A percentile compares a stretch with the other conserved stretches of the same genome.
These are phyloP conservation scores for Lipomyces japonicus DNA, from an alignment of 805 yeast genomes.

Conservation along the genomic window DNA sequence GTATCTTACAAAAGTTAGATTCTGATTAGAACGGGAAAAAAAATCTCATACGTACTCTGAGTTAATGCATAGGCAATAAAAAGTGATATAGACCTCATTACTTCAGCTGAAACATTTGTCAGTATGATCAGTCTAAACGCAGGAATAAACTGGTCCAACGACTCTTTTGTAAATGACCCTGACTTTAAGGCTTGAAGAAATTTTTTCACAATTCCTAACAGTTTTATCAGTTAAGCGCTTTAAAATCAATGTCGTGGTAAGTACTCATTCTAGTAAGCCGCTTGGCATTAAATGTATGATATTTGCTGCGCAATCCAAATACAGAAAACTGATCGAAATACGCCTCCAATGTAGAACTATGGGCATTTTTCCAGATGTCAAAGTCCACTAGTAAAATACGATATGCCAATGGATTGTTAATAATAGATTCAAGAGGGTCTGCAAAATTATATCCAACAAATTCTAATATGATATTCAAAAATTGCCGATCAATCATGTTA, in stretches of 20 bases:
- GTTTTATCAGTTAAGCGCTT: slow-evolving; percentile 8
- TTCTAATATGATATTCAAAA: slow-evolving; percentile 48
- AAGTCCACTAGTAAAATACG: slow-evolving; percentile 58
- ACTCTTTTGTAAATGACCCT: slow-evolving; percentile 40
- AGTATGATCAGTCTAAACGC: slow-evolving; percentile 44
- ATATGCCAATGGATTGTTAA: slow-evolving; percentile 56
- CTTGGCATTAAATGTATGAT: slow-evolving; percentile 48
- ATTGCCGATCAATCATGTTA: slow-evolving; percentile 37
- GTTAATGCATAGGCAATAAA: slow-evolving; percentile 50
- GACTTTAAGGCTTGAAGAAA: slow-evolving; percentile 51
- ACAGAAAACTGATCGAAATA: slow-evolving; percentile 57
- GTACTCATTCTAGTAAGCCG: slow-evolving; percentile 53
- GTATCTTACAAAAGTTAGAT: too few species aligned
- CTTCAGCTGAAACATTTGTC: slow-evolving; percentile 52
- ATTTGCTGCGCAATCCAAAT: slow-evolving; percentile 50
- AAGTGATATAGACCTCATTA: slow-evolving; percentile 50
- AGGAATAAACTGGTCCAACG: slow-evolving; percentile 41
- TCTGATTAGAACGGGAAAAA: too few species aligned
- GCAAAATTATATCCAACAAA: slow-evolving; percentile 55
- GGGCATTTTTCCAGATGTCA: slow-evolving; percentile 50
- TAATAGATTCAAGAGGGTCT: slow-evolving; percentile 53
- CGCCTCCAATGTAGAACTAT: slow-evolving; percentile 48
- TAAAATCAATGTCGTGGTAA: slow-evolving; percentile 36
- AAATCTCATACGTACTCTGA: slow-evolving; percentile 11
- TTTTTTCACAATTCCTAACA: slow-evolving; percentile 39